Evolutionary conservation across 306 rosid genomes (phyloP).

Genomic region (Luffa aegyptiaca): DNA sequence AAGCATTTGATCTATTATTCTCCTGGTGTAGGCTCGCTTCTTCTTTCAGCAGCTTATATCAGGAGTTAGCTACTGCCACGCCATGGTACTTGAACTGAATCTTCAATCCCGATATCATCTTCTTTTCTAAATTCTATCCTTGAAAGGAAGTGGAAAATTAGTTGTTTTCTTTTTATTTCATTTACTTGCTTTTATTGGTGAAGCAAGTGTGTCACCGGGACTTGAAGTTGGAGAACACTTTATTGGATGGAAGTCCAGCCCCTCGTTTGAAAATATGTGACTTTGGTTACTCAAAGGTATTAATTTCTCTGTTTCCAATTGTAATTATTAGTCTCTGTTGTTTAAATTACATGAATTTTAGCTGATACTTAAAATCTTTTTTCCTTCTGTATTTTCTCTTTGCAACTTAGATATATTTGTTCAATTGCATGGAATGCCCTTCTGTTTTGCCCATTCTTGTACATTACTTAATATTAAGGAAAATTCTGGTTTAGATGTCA

Average conservation of each 20-base stretch:
- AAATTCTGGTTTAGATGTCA: background rate
- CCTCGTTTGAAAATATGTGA: slow-evolving; percentile 89
- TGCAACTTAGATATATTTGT: background rate
- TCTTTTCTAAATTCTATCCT: background rate
- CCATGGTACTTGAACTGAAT: slow-evolving; percentile 49
- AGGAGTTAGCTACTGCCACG: slow-evolving; percentile 90
- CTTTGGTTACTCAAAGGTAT: slow-evolving; percentile 93
- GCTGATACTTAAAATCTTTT: background rate
- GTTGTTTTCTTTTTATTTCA: background rate
- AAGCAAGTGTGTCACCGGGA: slow-evolving; percentile 98
- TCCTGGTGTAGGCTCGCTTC: slow-evolving; percentile 75
- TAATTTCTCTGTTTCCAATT: background rate
- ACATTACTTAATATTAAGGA: background rate
- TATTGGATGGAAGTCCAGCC: slow-evolving; percentile 85
- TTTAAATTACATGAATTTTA: background rate
- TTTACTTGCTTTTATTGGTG: slow-evolving; percentile 22
- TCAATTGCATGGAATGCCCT: background rate
- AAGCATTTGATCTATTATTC: background rate
- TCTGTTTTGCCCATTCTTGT: background rate
- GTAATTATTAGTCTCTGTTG: background rate
- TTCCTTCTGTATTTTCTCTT: background rate
- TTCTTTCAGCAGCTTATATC: slow-evolving; percentile 96
- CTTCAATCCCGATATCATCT: background rate
- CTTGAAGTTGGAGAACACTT: slow-evolving; percentile 86
- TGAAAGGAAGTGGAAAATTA: background rate